Evolutionary conservation across 257 asterid species (phyloP).

Genomic region (Primulina tabacum): DNA sequence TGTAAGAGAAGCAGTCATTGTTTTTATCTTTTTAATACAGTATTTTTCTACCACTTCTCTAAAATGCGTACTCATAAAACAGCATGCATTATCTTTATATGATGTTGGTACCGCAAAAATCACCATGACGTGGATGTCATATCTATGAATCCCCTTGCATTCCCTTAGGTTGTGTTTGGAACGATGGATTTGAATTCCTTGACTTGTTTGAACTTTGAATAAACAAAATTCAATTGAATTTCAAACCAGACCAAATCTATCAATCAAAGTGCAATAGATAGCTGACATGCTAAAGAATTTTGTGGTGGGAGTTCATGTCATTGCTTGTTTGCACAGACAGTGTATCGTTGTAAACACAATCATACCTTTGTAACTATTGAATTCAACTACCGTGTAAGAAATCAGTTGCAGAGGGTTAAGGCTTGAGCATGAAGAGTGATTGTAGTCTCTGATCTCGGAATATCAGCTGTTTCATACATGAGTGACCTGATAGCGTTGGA

Average conservation of each 20-base stretch:
- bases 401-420: neutral
- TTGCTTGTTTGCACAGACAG: neutral
- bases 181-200: neutral
- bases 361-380: neutral
- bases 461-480: neutral
- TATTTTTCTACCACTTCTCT: conserved; percentile 3
- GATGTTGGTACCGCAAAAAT: neutral
- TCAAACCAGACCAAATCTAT: neutral
- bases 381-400: neutral
- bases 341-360: neutral
- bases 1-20: conserved; percentile 40
- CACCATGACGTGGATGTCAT: neutral
- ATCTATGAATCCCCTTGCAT: neutral
- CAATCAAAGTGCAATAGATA: neutral
- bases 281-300: neutral
- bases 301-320: neutral
- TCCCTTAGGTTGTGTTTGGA: neutral
- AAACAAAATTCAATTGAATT: neutral
- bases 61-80: neutral
- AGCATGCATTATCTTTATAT: conserved; percentile 8
- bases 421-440: neutral
- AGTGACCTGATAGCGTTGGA: neutral
- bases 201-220: neutral
- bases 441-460: neutral
- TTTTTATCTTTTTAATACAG: neutral